Base-by-base conservation (phyloP, 2,329 filamentous ascomycete species). In the Pyrenophora teres region DNA sequence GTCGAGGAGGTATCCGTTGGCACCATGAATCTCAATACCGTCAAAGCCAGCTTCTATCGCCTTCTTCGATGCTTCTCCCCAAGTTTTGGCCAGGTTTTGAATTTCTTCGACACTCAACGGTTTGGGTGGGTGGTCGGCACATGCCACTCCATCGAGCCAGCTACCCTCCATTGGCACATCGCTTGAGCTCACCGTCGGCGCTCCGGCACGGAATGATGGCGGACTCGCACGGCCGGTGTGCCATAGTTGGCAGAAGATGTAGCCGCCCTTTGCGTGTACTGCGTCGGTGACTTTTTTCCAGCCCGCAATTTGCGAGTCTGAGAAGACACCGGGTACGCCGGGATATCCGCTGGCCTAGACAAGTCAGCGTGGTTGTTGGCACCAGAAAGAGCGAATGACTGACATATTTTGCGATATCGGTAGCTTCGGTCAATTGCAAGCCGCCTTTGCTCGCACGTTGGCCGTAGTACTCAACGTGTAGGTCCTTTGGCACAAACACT, bases 351-450 rank as follows among this genome's bases (percentile, higher is more conserved):
- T 33, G 73, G 77, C 57, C 76, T 74, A 40, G 5, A 10, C 66
- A 60, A 63, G 67, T 74, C 13, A 42, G 39, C 40, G 9, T 4
- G 37, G 23, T 35, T 31, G 30, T 35, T 40, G 23, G 10, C 27
- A 3, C 2, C 21, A 36, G 16, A 10, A 13, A 15, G 18, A 4
- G 25, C 25, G 32, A 8, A 23, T 23, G 21, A 50, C 60, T 56
- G 42, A 71, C 69, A 51, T 68, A 71, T 60, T 68, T 62, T 48
- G 57, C 62, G 49, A 72, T 73, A 31, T 73, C 69, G 9, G 81
- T 82, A 0, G 78, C 83, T 65, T 87, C 85, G 3, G 79, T 80
- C 58, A 87, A 80, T 36, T 87, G 68, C 2, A 87, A 71, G 1
- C 82, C 84, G 19, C 83, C 83, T 4, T 79, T 77, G 8, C 75